phyloP scores from a whole-genome alignment of 2,329 filamentous ascomycete species.

The Colletotrichum theobromicola region DNA sequence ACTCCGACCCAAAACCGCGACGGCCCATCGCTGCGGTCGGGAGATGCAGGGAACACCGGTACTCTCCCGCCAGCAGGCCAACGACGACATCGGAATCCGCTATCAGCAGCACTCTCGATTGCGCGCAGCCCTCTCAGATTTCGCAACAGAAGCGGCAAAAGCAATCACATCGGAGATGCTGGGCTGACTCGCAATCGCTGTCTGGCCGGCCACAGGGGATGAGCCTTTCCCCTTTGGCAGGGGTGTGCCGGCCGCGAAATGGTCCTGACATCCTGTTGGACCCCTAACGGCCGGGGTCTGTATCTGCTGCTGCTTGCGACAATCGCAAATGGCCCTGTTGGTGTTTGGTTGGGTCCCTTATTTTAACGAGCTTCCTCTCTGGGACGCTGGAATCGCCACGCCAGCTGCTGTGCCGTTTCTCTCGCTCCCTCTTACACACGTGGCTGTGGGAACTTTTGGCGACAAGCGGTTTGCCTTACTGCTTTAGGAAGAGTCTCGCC shows the following conservation, averaged over 20 bases:
- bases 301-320: background rate
- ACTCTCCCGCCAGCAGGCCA: background rate
- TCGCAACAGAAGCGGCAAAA: background rate
- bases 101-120: background rate
- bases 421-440: background rate
- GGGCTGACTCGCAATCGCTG: constrained; percentile 1
- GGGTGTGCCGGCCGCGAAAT: background rate
- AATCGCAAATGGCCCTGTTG: background rate
- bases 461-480: background rate
- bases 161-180: background rate
- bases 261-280: background rate
- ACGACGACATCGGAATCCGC: background rate
- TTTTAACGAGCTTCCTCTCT: constrained; percentile 8
- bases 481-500: background rate
- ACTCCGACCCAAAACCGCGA: background rate
- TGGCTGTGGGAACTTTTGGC: background rate
- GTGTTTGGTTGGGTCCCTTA: background rate
- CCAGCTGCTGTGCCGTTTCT: background rate
- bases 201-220: background rate
- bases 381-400: background rate
- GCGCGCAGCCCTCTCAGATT: background rate
- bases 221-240: background rate
- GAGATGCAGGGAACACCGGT: background rate
- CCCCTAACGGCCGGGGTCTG: background rate
- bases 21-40: background rate